Evolutionary conservation across 495 filamentous ascomycete species (phyloP).

Genomic region (Platismatia glauca): DNA sequence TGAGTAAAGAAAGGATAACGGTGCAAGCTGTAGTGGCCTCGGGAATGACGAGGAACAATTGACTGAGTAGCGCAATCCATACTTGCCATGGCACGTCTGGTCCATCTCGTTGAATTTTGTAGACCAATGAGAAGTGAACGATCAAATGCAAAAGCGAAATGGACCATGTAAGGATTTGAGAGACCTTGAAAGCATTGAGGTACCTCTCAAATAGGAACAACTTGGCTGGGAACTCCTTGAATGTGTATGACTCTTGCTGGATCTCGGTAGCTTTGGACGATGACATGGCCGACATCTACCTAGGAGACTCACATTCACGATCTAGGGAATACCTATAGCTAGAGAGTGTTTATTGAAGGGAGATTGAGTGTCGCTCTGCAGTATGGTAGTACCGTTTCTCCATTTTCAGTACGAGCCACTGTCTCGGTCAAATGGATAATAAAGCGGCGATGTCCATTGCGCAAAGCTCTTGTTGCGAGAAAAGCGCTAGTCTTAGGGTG

Average conservation of each 20-base stretch:
- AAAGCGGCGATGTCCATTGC: no score
- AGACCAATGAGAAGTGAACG: background rate
- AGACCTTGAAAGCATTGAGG: background rate
- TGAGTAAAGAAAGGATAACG: slow-evolving; percentile 44
- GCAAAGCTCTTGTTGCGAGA: background rate
- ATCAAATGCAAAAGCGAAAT: background rate
- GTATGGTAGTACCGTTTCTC: no score
- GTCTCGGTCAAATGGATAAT: no score
- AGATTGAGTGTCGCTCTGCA: no score
- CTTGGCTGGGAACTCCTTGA: background rate
- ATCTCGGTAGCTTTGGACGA: background rate
- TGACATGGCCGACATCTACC: background rate
- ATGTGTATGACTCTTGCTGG: background rate
- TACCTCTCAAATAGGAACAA: background rate
- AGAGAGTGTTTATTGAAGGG: no score
- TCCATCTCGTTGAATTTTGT: background rate
- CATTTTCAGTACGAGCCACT: no score
- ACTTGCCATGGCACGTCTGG: background rate
- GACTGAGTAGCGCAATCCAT: slow-evolving; percentile 3
- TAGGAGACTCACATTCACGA: background rate
- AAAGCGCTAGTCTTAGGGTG: background rate
- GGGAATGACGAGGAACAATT: background rate
- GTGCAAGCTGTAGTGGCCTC: slow-evolving; percentile 19
- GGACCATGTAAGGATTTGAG: background rate
- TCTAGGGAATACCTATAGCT: no score